Conservation (phyloP, 2,329 filamentous ascomycete species). For the Talaromyces sp. region DNA sequence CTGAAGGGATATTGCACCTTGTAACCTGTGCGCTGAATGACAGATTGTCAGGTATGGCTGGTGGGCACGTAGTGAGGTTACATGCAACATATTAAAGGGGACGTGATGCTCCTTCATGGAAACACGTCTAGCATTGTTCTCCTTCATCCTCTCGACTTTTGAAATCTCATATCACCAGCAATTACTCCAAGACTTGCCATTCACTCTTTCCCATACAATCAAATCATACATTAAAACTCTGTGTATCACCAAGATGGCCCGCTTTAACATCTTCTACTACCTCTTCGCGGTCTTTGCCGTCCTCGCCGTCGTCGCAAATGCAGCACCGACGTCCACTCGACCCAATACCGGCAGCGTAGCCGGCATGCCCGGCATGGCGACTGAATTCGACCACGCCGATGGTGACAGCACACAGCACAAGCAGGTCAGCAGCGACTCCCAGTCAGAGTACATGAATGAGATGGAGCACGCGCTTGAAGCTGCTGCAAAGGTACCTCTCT, state of each 20-base stretch:
- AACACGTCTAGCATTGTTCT: background rate
- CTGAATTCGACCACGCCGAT: background rate
- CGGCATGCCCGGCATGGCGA: conserved; percentile 15
- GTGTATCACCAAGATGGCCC: conserved; percentile 28
- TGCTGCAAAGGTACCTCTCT: conserved; percentile 9
- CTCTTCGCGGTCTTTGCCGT: conserved; percentile 29
- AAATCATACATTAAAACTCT: conserved; percentile 6
- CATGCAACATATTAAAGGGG: conserved; percentile 4
- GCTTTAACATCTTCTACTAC: conserved; percentile 27
- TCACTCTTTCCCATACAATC: background rate
- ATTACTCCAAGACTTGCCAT: conserved; percentile 5
- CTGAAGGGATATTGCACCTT: background rate
- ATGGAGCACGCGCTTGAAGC: conserved; percentile 13
- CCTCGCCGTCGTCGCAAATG: conserved; percentile 30
- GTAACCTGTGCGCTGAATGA: background rate
- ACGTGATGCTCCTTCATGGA: background rate
- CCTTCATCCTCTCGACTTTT: background rate
- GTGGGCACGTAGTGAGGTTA: background rate
- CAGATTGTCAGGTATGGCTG: background rate
- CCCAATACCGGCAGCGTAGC: conserved; percentile 12
- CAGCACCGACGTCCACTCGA: conserved; percentile 24
- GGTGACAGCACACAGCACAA: background rate
- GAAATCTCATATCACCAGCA: background rate
- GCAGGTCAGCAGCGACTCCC: background rate
- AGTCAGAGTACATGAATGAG: conserved; percentile 12